phyloP scores from a whole-genome alignment of 139 green algal genomes.

The Closterium sp. region DNA sequence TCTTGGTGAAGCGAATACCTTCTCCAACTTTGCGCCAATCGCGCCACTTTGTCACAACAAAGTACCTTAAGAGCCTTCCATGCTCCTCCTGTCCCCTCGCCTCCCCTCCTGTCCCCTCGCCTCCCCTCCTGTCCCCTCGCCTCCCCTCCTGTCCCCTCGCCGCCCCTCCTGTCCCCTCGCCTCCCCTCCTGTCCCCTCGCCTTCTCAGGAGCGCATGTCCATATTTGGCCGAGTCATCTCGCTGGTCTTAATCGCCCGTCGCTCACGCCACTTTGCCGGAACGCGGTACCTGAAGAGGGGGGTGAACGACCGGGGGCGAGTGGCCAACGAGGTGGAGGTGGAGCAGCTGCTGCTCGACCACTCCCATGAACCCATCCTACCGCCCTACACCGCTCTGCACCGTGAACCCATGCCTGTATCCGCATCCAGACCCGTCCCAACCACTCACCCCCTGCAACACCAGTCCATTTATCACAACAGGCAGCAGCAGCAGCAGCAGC shows the following conservation, averaged over 20 bases:
- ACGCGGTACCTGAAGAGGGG: conserved; percentile 93
- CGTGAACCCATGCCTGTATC: not conserved
- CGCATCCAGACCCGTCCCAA: not conserved
- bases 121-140: no score
- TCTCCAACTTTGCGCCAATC: no score
- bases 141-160: no score
- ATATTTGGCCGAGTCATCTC: conserved; percentile 71
- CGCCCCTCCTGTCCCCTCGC: not conserved
- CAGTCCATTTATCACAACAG: not conserved
- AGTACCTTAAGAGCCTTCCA: no score
- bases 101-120: no score
- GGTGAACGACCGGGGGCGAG: conserved; percentile 77
- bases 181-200: not conserved
- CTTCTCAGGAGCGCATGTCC: conserved; percentile 8
- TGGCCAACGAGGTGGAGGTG: conserved; percentile 95
- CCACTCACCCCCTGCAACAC: not conserved
- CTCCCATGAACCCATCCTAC: conserved; percentile 10
- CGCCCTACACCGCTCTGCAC: not conserved
- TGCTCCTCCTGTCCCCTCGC: not conserved
- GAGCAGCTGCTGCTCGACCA: conserved; percentile 69
- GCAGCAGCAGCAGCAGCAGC: no score
- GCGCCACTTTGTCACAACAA: no score
- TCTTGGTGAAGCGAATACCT: no score
- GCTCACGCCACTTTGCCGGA: conserved; percentile 90
- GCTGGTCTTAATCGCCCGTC: conserved; percentile 84